Base-by-base conservation (phyloP, 306 rosid species). In the Styphnolobium japonicum region DNA sequence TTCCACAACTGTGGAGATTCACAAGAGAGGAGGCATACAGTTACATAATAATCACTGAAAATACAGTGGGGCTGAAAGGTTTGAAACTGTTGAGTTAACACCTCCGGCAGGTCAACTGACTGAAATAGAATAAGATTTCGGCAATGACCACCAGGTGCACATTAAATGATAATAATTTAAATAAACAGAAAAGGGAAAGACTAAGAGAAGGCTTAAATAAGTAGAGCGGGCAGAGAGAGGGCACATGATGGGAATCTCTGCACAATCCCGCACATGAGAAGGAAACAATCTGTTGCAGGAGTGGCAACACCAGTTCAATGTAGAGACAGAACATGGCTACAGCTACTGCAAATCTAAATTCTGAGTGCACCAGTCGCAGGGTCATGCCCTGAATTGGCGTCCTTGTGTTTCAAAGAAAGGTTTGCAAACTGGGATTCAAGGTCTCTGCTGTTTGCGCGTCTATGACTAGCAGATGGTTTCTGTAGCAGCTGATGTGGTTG, bases 81-180 rank as follows among this genome's bases (percentile, higher is more conserved):
- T 81, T 27, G 40, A 73, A 88, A 86, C 82, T 75, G 84, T 82
- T 75, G 81, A 85, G 87, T 87, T 82, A 88, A 87, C 98, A 95
- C 99, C 99, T 85, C 97, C 90, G 96, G 88, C 79, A 48, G 83
- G 96, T 87, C 91, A 84, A 73, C 79, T 68, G 80, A 82, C 91
- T 61, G 78, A 90, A 73, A 89, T 60, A 66, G 88, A 86, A 69
- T 21, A 52, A 87, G 78, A 85, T 81, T 87, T 85, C 74, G 42
- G 88, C 88, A 29, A 85, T 74, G 94, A 90, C 94, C 83, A 87
- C 98, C 98, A 91, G 98, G 98, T 77, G 97, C 98, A 81, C 83
- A 71, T 73, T 75, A 73, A 82, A 84, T 73, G 76, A 77, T 48
- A 83, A 80, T 83, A 83, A 80, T 80, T 86, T 75, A 62, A 79